Evolutionary conservation across 2,329 filamentous ascomycete species (phyloP), one percentile per base, ranked within the genome.

Genomic region (Amphichorda felina): DNA sequence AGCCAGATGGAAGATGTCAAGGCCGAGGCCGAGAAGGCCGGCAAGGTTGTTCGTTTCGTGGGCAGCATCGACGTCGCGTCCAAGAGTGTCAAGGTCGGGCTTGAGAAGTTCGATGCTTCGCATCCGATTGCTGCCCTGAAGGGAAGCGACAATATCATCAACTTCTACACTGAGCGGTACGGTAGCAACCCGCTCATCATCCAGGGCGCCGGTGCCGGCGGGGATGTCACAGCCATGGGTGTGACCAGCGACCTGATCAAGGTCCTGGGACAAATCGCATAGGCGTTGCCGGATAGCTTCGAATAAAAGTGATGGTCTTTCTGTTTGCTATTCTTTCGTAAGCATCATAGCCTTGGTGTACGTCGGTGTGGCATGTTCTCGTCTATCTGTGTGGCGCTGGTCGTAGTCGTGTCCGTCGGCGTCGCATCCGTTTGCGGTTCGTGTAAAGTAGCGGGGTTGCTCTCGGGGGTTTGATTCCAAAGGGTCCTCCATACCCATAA

Each of bases 81-180:
- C 41, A 81, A 85, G 55, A 66, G 78, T 47, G 82, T 96, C 56
- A 93, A 88, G 67, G 91, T 98, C 39, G 89, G 91, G 3, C 63
- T 98, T 44, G 81, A 95, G 69, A 84, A 82, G 61, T 88, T 87
- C 48, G 87, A 94, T 45, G 76, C 75, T 47, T 83, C 82, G 41
- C 86, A 93, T 53, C 84, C 91, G 10, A 95, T 98, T 61, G 91
- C 91, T 11, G 82, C 83, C 33, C 70, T 98, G 39, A 94, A 94
- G 72, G 91, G 91, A 25, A 96, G 88, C 58, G 91, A 96, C 57
- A 98, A 98, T 66, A 94, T 98, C 56, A 94, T 98, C 55, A 94
- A 81, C 67, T 95, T 98, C 68, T 94, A 95, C 63, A 98, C 91
- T 5, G 82, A 93, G 69, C 74, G 91, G 50, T 98, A 98, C 54